Evolutionary conservation across 768 basidiomycete genomes (phyloP), one percentile per base, ranked within the genome.

Genomic region (Imleria badia): DNA sequence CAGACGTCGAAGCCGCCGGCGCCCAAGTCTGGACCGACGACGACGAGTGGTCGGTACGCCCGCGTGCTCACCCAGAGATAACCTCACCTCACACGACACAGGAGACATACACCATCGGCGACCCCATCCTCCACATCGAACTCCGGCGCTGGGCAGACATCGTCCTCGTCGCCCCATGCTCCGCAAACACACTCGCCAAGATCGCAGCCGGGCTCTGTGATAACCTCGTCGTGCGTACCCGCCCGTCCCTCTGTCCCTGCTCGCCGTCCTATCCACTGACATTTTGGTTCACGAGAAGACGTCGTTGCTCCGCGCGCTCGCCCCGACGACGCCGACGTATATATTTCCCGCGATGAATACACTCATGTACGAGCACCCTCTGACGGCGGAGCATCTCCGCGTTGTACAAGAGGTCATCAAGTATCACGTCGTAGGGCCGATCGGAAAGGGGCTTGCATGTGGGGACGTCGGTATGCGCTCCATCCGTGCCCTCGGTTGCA

Each of bases 271-370:
- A n/a, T n/a, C n/a, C n/a, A n/a, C n/a, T n/a, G n/a, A n/a, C n/a
- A n/a, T n/a, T n/a, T n/a, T n/a, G n/a, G 12, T 40, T 20, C 19
- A 40, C 12, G 26, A 6, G 31, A 58, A 88, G 87, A 87, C 85
- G 12, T 88, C 93, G 14, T 79, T 97, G 5, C 80, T 97, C 56
- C 85, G 93, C 20, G 95, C 93, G 0, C 75, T 96, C 0, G 78
- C 89, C 3, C 91, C 94, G 0, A 78, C 81, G 7, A 97, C 92
- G 0, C 89, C 90, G 8, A 94, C 92, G 8, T 93, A 88, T 65
- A 72, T 98, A 35, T 98, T 95, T 66, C 96, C 96, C 2, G 97
- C 96, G 0, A 99, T 98, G 96, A 99, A 99, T 70, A 98, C 97
- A 4, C 77, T 92, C 60, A 99, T 99, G 96, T 98, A 91, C 66